Conservation (phyloP, 768 basidiomycete species). For the Lactarius sanguifluus region DNA sequence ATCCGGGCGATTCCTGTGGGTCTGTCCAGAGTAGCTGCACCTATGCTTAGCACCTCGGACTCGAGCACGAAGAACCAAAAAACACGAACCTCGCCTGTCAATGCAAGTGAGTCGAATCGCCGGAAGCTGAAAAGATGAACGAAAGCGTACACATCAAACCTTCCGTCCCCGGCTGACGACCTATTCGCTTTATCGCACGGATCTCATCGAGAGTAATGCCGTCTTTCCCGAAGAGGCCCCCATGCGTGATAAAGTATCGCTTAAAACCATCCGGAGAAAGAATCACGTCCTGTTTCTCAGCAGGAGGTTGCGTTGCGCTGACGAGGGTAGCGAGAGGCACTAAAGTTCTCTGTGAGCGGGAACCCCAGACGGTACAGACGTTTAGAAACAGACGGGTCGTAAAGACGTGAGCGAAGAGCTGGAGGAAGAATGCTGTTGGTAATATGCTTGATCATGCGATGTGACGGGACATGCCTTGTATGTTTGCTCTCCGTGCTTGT, state of each 20-base stretch:
- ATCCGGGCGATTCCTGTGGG: constrained; percentile 83
- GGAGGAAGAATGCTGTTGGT: neutral
- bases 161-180: constrained; percentile 89
- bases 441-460: neutral
- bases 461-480: constrained; percentile 62
- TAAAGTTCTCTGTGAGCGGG: constrained; percentile 35
- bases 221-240: constrained; percentile 94
- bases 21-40: constrained; percentile 90
- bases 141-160: constrained; percentile 88
- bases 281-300: constrained; percentile 51
- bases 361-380: neutral
- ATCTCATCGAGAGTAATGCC: constrained; percentile 93
- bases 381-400: constrained; percentile 57
- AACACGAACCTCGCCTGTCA: constrained; percentile 57
- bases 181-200: constrained; percentile 81
- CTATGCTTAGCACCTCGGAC: constrained; percentile 21
- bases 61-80: neutral
- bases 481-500: constrained; percentile 94
- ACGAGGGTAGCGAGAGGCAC: constrained; percentile 91
- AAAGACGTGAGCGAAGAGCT: constrained; percentile 95
- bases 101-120: constrained; percentile 22
- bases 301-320: constrained; percentile 62
- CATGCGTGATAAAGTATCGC: constrained; percentile 94
- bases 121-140: constrained; percentile 1
- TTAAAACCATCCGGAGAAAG: constrained; percentile 80